Base-by-base conservation (phyloP, 192 early-diverging fungal species). In the Rhizoclosmatium globosum region DNA sequence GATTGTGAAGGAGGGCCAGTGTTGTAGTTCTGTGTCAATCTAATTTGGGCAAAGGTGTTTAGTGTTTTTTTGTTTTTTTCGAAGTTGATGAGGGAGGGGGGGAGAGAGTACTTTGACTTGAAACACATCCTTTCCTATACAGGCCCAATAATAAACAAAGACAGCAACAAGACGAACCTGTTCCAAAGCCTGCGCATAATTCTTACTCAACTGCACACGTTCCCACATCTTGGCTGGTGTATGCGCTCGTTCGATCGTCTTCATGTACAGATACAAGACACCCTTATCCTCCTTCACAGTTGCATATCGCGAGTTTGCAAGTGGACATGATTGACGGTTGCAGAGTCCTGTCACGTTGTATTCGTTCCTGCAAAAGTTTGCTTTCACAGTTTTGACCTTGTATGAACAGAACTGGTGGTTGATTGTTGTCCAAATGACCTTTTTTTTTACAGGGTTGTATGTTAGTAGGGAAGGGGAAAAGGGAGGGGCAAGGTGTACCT, bases 261-360 rank as follows among this genome's bases (percentile, higher is more conserved):
- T 99, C 82, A 96, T 91, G 82, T 95, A 99, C 21, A 99, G 89
- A 82, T 95, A 97, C 79, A 96, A 86, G 47, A 69, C 81, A 79
- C 93, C 97, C 23, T 93, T 83, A 64, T 87, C 81, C 72, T 98
- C 97, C 69, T 95, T 93, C 48, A 99, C 91, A 3, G 97, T 99
- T 1, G 97, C 97, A 78, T 99, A 99, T 79, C 92, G 90, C 57
- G 90, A 92, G 87, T 99, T 99, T 59, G 97, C 96, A 75, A 99
- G 86, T 17, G 97, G 97, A 81, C 97, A 99, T 1, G 94, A 94
- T 77, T 94, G 94, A 19, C 95, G 90, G 87, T 92, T 96, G 89
- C 97, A 99, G 47, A 97, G 92, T 39, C 97, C 97, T 1, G 97
- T 96, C 4, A 98, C 93, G 85, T 98, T 99, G 87, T 96, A 95